Evolutionary conservation across 176 grass and related monocot genomes (phyloP).

Genomic region (Zoysia pacifica): DNA sequence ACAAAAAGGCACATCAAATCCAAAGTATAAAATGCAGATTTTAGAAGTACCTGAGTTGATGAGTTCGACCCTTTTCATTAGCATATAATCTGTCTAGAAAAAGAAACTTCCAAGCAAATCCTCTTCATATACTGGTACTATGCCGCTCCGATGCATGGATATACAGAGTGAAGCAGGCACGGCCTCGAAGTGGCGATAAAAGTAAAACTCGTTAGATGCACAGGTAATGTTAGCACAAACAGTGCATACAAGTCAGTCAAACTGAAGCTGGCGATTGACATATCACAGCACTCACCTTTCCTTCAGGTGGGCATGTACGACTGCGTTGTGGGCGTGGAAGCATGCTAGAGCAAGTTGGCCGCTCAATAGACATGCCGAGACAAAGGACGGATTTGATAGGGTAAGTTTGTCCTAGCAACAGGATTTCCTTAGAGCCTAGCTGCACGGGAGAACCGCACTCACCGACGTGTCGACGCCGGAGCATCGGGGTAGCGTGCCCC

Average conservation of each 20-base stretch:
- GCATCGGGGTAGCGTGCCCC: not conserved
- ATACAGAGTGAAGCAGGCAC: not conserved
- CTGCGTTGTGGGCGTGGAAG: not conserved
- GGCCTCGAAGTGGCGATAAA: not conserved
- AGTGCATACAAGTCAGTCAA: not conserved
- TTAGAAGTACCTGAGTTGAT: not conserved
- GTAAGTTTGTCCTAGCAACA: conserved; percentile 31
- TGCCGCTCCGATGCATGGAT: not conserved
- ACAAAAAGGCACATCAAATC: not conserved
- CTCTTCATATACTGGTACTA: not conserved
- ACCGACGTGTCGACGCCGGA: conserved; percentile 21
- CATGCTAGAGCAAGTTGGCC: not conserved
- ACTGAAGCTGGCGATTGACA: not conserved
- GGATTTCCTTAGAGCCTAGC: conserved; percentile 24
- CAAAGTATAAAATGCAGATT: not conserved
- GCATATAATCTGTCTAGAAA: not conserved
- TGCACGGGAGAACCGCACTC: not conserved
- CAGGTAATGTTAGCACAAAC: not conserved
- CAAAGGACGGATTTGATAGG: conserved; percentile 28
- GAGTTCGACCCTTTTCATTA: not conserved
- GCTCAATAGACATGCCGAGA: not conserved
- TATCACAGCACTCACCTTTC: not conserved
- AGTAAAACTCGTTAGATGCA: not conserved
- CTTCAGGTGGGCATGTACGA: not conserved
- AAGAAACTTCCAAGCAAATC: not conserved